A percentile compares a stretch with the other conserved stretches of the same genome.
These are phyloP conservation scores for Colletotrichum costaricense DNA, from an alignment of 2,329 filamentous ascomycete genomes.

Conservation along the genomic window DNA sequence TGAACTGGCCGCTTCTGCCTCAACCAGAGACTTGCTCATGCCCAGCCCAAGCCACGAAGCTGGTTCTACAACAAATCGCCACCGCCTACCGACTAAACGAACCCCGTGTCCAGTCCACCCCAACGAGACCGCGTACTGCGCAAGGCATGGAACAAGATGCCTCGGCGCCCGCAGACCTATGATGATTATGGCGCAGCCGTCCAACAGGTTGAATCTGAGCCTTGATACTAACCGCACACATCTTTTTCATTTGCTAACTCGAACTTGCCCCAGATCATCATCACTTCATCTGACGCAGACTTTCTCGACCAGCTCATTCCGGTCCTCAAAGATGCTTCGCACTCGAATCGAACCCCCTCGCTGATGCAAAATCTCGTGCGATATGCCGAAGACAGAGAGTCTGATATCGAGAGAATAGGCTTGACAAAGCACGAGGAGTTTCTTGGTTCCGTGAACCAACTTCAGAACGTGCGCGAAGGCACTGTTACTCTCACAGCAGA, in stretches of 20 bases:
- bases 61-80: neutral
- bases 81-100: neutral
- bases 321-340: constrained; percentile 89
- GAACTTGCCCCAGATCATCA: constrained; percentile 76
- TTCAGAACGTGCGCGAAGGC: constrained; percentile 91
- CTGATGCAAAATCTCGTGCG: constrained; percentile 83
- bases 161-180: constrained; percentile 56
- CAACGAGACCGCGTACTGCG: neutral
- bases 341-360: constrained; percentile 76
- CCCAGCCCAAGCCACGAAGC: neutral
- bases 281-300: constrained; percentile 90
- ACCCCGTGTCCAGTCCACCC: neutral
- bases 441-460: constrained; percentile 89
- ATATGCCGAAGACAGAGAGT: constrained; percentile 87
- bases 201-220: constrained; percentile 50
- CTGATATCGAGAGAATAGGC: constrained; percentile 93
- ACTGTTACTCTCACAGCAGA: constrained; percentile 90
- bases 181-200: constrained; percentile 61
- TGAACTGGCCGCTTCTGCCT: neutral
- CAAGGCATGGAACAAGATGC: constrained; percentile 47
- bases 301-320: constrained; percentile 97
- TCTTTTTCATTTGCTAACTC: neutral
- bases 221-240: constrained; percentile 20
- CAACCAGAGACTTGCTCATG: neutral
- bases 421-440: constrained; percentile 98